These are phyloP conservation scores for Exophiala mesophila DNA, from an alignment of 2,329 filamentous ascomycete species.

Conservation along the genomic window DNA sequence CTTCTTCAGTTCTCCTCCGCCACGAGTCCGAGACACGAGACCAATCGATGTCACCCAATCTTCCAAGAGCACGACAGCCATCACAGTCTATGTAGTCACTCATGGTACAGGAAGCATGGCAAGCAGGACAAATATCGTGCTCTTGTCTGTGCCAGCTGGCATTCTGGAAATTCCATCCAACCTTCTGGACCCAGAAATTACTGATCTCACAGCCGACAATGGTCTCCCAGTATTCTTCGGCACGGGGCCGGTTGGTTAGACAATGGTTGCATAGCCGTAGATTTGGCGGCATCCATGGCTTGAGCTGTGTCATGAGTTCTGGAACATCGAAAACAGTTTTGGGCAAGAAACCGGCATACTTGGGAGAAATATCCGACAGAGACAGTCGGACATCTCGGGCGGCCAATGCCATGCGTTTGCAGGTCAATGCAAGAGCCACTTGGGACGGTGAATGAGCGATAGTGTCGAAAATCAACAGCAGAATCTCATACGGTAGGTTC, in stretches of 20 bases:
- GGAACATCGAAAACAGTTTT: constrained; percentile 25
- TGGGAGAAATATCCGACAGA: constrained; percentile 20
- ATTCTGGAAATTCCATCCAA: constrained; percentile 23
- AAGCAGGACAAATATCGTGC: constrained; percentile 26
- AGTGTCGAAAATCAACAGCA: constrained; percentile 21
- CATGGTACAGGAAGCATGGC: constrained; percentile 23
- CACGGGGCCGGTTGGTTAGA: constrained; percentile 23
- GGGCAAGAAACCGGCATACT: constrained; percentile 26
- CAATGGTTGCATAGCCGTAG: constrained; percentile 26
- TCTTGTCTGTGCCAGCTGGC: constrained; percentile 25
- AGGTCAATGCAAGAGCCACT: constrained; percentile 25
- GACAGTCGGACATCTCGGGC: constrained; percentile 18
- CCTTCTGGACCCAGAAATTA: constrained; percentile 26
- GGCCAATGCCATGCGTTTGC: constrained; percentile 24
- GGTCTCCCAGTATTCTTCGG: constrained; percentile 21
- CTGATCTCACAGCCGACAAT: constrained; percentile 20
- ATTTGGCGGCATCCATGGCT: constrained; percentile 21
- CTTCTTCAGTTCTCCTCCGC: constrained; percentile 20
- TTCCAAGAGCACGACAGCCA: constrained; percentile 25
- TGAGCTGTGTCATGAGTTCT: constrained; percentile 23
- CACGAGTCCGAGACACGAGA: constrained; percentile 18
- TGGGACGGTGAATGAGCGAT: constrained; percentile 24
- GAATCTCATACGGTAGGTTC: constrained; percentile 24
- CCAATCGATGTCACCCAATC: constrained; percentile 27
- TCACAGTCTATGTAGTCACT: constrained; percentile 26